These are phyloP conservation scores for Coemansia sp. DNA, from an alignment of 192 early-diverging fungal species.

Conservation along the genomic window DNA sequence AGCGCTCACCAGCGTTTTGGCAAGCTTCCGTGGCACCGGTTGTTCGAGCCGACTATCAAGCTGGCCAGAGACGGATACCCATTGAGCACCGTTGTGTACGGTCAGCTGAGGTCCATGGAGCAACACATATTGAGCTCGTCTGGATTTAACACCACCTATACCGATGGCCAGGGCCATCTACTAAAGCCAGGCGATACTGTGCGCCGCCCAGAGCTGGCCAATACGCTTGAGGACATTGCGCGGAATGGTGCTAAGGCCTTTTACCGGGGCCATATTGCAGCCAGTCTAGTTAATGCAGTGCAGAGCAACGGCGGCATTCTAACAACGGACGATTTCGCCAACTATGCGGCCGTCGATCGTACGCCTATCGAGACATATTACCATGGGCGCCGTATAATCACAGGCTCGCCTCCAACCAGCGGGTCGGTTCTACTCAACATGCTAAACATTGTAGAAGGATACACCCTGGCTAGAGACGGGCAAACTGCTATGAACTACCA, in stretches of 20 bases:
- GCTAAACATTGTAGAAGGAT: constrained; percentile 87
- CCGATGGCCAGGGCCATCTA: constrained; percentile 71
- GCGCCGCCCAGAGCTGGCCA: constrained; percentile 57
- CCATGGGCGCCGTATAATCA: constrained; percentile 74
- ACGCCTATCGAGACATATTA: constrained; percentile 68
- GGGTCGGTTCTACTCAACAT: constrained; percentile 81
- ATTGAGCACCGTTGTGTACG: constrained; percentile 54
- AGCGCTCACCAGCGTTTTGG: constrained; percentile 78
- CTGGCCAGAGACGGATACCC: constrained; percentile 76
- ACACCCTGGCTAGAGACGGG: constrained; percentile 61
- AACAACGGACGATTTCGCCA: constrained; percentile 69
- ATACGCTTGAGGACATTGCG: constrained; percentile 66
- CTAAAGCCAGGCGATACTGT: constrained; percentile 69
- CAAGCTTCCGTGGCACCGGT: constrained; percentile 74
- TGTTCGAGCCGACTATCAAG: constrained; percentile 77
- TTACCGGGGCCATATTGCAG: constrained; percentile 65
- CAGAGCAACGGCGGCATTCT: constrained; percentile 73
- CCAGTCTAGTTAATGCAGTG: constrained; percentile 65
- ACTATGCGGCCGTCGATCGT: constrained; percentile 64
- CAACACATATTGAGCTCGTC: constrained; percentile 26
- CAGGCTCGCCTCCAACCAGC: constrained; percentile 74
- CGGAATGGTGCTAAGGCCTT: constrained; percentile 61
- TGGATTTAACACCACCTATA: constrained; percentile 51
- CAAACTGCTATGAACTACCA: constrained; percentile 69
- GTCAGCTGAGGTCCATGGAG: constrained; percentile 34